Percentiles rank a stretch among this genome's conserved stretches.
Conservation (phyloP, 208 protist species). For the Leishmania braziliensis region DNA sequence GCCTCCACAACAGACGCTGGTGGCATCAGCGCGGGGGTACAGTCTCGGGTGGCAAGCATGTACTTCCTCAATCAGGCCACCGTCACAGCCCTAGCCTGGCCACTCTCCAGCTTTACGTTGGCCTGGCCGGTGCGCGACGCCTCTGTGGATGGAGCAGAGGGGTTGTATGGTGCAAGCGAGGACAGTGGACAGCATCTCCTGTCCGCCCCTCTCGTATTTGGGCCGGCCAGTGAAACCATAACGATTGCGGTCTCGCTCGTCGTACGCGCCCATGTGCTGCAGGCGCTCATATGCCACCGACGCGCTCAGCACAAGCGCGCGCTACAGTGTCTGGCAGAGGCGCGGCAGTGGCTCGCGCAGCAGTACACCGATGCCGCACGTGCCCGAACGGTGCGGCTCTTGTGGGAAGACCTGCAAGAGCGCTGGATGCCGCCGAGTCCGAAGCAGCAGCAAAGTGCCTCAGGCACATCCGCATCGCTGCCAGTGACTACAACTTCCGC, state of each 20-base stretch:
- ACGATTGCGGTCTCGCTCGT: constrained; percentile 50
- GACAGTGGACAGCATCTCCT: not conserved
- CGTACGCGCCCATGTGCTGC: constrained; percentile 45
- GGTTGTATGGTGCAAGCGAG: not conserved
- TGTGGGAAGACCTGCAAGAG: constrained; percentile 29
- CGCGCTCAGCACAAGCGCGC: constrained; percentile 33
- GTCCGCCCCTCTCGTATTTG: not conserved
- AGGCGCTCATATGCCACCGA: constrained; percentile 32
- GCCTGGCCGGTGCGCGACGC: constrained; percentile 10
- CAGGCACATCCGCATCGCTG: not conserved
- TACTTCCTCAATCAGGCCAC: constrained; percentile 37
- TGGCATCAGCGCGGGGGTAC: not conserved
- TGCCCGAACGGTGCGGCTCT: constrained; percentile 20
- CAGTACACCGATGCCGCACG: constrained; percentile 16
- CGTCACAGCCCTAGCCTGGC: constrained; percentile 35
- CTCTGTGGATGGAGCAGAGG: not conserved
- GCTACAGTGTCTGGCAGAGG: constrained; percentile 38
- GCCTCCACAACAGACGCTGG: not conserved
- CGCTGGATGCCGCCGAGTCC: not conserved
- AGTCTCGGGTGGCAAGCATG: constrained; percentile 14
- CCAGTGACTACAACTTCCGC: not conserved
- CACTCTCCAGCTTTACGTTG: constrained; percentile 21
- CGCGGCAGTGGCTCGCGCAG: constrained; percentile 27
- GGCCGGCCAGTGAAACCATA: constrained; percentile 25
- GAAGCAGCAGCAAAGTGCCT: not conserved